A percentile compares a stretch with the other conserved stretches of the same genome.
Evolutionary conservation across 352 stramenopile species (phyloP).

Genomic region (Saprolegnia parasitica): DNA sequence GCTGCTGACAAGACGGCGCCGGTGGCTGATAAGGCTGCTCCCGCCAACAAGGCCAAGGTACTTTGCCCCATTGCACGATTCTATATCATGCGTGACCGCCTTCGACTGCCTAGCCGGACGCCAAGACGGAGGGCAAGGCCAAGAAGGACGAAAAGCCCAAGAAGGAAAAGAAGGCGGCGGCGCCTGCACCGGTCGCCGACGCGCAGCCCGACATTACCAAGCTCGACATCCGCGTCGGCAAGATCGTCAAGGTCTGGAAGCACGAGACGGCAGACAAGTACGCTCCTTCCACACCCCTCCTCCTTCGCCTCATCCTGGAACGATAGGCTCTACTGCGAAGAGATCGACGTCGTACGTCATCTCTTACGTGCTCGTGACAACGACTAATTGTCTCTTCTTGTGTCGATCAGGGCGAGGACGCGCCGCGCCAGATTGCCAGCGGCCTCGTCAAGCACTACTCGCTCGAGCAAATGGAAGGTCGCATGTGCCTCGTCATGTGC

Average conservation of each 20-base stretch:
- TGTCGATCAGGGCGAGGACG: conserved; percentile 51
- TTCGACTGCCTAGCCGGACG: conserved; percentile 6
- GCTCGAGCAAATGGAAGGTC: conserved; percentile 75
- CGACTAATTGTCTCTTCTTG: neutral
- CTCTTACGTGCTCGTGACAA: neutral
- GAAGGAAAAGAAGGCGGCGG: conserved; percentile 39
- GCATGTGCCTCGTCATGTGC: conserved; percentile 81
- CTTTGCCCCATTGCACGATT: neutral
- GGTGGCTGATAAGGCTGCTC: neutral
- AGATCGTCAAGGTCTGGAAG: conserved; percentile 90
- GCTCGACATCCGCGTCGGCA: conserved; percentile 87
- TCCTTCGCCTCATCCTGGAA: neutral
- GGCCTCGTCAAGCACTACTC: conserved; percentile 81
- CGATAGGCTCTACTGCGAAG: conserved; percentile 80
- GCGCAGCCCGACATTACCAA: conserved; percentile 87
- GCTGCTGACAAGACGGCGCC: neutral
- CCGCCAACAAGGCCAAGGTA: neutral
- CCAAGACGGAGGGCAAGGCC: conserved; percentile 39
- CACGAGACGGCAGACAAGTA: conserved; percentile 87
- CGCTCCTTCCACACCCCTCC: conserved; percentile 22
- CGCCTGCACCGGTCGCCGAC: conserved; percentile 31
- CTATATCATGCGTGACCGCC: neutral
- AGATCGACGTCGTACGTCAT: conserved; percentile 75
- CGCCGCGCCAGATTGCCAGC: conserved; percentile 78
- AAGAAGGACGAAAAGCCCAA: conserved; percentile 57